Percentiles rank a stretch among this genome's conserved stretches.
Conservation (phyloP, 2,329 filamentous ascomycete genomes). For the Meredithiella fracta region DNA sequence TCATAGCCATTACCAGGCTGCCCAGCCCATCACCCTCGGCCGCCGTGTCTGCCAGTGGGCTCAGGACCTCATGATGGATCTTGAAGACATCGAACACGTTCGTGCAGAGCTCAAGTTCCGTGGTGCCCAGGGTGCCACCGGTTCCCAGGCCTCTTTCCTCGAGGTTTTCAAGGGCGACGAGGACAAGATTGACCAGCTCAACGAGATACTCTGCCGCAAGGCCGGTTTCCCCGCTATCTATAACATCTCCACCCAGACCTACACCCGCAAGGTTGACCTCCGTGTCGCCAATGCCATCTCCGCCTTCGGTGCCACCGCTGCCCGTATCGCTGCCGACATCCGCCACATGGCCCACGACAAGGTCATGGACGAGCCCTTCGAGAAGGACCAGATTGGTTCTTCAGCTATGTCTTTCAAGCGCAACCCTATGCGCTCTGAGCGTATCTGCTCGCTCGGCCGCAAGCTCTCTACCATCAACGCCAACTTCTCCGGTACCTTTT, state of each 20-base stretch:
- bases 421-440: conserved; percentile 33
- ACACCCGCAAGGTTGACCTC: conserved; percentile 60
- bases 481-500: conserved; percentile 21
- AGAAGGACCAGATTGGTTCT: conserved; percentile 60
- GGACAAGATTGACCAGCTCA: conserved; percentile 36
- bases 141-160: conserved; percentile 46
- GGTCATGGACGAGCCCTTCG: conserved; percentile 57
- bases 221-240: conserved; percentile 35
- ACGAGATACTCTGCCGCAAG: conserved; percentile 39
- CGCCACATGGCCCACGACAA: conserved; percentile 59
- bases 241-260: conserved; percentile 44
- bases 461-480: conserved; percentile 28
- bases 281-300: conserved; percentile 65
- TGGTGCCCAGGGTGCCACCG: conserved; percentile 45
- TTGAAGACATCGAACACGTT: conserved; percentile 54
- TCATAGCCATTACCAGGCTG: conserved; percentile 56
- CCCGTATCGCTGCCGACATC: conserved; percentile 56
- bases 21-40: conserved; percentile 38
- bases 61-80: conserved; percentile 41
- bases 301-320: conserved; percentile 60
- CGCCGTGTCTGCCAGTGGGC: conserved; percentile 58
- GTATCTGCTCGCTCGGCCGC: conserved; percentile 30
- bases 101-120: conserved; percentile 57
- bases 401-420: conserved; percentile 39
- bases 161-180: conserved; percentile 32